Conservation (phyloP, 164 flowering plant genomes). For the Vitis rotundifolia region DNA sequence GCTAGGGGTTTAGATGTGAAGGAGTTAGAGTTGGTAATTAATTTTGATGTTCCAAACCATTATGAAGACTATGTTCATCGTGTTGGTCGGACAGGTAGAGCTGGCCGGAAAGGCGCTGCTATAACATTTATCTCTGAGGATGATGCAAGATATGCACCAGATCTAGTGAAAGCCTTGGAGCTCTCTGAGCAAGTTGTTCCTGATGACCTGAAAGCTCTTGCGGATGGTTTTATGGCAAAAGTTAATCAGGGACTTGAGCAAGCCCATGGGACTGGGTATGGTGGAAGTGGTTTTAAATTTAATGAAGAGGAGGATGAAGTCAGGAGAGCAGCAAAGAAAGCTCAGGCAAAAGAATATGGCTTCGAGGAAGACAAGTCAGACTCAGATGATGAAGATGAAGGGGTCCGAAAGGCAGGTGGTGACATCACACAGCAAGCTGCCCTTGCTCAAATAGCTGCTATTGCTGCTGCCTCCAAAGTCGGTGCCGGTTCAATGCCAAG, state of each 20-base stretch:
- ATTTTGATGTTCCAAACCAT: conserved; percentile 90
- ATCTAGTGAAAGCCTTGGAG: conserved; percentile 91
- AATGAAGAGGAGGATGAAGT: conserved; percentile 98
- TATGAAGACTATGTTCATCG: conserved; percentile 99
- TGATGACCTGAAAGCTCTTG: conserved; percentile 83
- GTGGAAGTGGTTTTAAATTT: conserved; percentile 96
- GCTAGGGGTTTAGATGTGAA: conserved; percentile 98
- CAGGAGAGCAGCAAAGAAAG: conserved; percentile 94
- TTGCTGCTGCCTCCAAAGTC: conserved; percentile 71
- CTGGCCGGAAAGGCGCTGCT: conserved; percentile 94
- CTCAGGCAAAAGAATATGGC: conserved; percentile 95
- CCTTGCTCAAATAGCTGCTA: conserved; percentile 65
- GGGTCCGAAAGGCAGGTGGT: conserved; percentile 84
- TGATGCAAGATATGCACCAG: conserved; percentile 87
- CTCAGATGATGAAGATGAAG: conserved; percentile 92
- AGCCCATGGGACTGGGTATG: conserved; percentile 96
- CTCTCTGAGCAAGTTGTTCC: conserved; percentile 94
- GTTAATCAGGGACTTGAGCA: conserved; percentile 92
- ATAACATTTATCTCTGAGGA: conserved; percentile 89
- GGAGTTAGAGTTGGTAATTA: conserved; percentile 90
- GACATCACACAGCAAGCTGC: conserved; percentile 77
- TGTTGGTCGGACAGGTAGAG: conserved; percentile 94
- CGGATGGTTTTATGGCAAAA: conserved; percentile 89
- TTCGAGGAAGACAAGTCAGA: conserved; percentile 97
- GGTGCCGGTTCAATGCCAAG: conserved; percentile 31